These are phyloP conservation scores for Lineolata rhizophorae DNA, from an alignment of 495 filamentous ascomycete genomes.

Conservation along the genomic window DNA sequence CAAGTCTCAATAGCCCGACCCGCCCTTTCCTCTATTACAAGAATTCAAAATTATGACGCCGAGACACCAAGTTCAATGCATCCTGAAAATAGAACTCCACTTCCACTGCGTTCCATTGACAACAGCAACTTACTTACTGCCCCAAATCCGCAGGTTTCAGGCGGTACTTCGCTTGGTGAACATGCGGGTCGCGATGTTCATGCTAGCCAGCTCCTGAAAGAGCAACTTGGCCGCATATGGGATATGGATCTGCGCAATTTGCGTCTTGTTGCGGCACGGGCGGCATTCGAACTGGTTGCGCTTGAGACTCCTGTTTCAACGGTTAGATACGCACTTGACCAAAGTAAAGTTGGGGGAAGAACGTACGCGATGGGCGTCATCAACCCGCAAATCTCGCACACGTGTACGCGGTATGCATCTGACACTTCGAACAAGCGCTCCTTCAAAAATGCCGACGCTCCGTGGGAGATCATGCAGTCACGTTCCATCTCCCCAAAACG, in stretches of 20 bases:
- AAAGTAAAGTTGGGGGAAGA: conserved; percentile 1
- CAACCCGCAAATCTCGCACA: conserved; percentile 95
- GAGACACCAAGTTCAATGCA: too few species aligned
- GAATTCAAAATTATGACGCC: too few species aligned
- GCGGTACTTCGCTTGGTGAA: conserved; percentile 39
- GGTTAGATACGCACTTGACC: conserved; percentile 12
- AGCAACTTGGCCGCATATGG: conserved; percentile 96
- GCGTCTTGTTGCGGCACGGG: conserved; percentile 95
- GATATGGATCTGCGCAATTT: conserved; percentile 90
- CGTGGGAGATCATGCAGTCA: conserved; percentile 99
- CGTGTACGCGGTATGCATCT: conserved; percentile 94
- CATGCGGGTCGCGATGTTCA: conserved; percentile 97
- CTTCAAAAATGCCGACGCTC: conserved; percentile 88
- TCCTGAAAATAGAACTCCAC: too few species aligned
- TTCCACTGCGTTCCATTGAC: too few species aligned
- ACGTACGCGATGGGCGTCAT: conserved; percentile 99
- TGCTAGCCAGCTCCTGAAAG: conserved; percentile 91
- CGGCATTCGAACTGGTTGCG: conserved; percentile 91
- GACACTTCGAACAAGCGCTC: conserved; percentile 92
- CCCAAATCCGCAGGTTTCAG: too few species aligned
- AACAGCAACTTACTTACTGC: too few species aligned
- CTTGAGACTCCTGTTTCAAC: conserved; percentile 52
- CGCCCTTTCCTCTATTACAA: too few species aligned
- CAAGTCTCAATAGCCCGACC: too few species aligned
- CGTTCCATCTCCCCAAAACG: conserved; percentile 99